Evolutionary conservation across 352 stramenopile genomes (phyloP).

Genomic region (Globisporangium cystogenes): DNA sequence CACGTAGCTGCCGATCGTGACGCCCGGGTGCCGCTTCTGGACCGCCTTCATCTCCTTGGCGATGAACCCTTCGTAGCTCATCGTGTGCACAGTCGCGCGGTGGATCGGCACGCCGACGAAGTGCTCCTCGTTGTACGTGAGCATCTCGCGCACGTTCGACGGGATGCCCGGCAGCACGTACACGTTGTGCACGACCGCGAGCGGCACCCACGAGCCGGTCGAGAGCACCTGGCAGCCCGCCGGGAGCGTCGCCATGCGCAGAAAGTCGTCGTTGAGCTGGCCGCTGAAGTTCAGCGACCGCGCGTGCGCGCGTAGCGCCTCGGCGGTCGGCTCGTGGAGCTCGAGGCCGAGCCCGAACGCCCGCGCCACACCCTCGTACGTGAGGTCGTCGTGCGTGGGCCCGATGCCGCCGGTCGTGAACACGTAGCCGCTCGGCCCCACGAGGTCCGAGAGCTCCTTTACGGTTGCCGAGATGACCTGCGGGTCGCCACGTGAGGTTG

Average conservation of each 20-base stretch:
- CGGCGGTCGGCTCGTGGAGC: constrained; percentile 58
- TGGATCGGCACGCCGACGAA: constrained; percentile 77
- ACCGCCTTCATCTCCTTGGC: constrained; percentile 53
- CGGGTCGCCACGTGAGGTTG: too few relatives aligned
- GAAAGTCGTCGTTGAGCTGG: constrained; percentile 60
- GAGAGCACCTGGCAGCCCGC: constrained; percentile 43
- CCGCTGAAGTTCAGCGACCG: constrained; percentile 23
- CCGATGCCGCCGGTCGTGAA: constrained; percentile 83
- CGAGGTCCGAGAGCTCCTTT: constrained; percentile 63
- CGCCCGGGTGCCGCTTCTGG: constrained; percentile 56
- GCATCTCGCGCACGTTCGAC: constrained; percentile 77
- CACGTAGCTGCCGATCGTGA: constrained; percentile 82
- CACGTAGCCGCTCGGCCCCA: constrained; percentile 74
- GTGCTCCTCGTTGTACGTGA: constrained; percentile 70
- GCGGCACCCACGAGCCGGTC: constrained; percentile 64
- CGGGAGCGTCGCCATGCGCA: constrained; percentile 72
- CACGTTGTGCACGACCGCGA: constrained; percentile 76
- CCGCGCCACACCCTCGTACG: constrained; percentile 74
- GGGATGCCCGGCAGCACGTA: constrained; percentile 83
- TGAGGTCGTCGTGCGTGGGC: constrained; percentile 86
- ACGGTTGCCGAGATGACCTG: constrained; percentile 72
- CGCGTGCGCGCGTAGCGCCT: constrained; percentile 42
- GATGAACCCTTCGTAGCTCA: constrained; percentile 64
- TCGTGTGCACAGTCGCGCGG: constrained; percentile 64
- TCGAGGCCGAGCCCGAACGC: constrained; percentile 67